Conservation (phyloP, 2,329 filamentous ascomycete genomes). For the Fusarium tuaranense region DNA sequence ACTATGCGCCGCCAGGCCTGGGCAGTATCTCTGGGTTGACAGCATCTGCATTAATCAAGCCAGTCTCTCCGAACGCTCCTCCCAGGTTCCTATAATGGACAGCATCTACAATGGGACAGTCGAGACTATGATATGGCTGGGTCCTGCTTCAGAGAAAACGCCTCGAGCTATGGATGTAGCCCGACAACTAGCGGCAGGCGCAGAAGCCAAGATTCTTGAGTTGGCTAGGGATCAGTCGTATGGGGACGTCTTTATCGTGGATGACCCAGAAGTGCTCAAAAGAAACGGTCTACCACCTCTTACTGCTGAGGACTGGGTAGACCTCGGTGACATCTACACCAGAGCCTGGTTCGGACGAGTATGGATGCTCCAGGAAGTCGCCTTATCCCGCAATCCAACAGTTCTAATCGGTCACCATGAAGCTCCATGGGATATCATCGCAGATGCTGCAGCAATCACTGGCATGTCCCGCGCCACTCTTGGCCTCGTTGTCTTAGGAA, state of each 20-base stretch:
- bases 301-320: conserved; percentile 24
- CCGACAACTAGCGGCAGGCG: conserved; percentile 10
- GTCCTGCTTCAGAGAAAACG: conserved; percentile 16
- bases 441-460: conserved; percentile 26
- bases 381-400: conserved; percentile 32
- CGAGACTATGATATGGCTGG: conserved; percentile 41
- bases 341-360: conserved; percentile 44
- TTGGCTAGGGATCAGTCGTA: conserved; percentile 24
- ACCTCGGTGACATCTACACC: conserved; percentile 29
- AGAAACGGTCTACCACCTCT: conserved; percentile 35
- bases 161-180: conserved; percentile 21
- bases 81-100: conserved; percentile 40
- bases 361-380: conserved; percentile 47
- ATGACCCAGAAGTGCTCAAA: conserved; percentile 21
- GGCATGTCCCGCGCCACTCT: conserved; percentile 29
- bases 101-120: conserved; percentile 32
- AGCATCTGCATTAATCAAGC: conserved; percentile 43
- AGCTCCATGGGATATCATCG: conserved; percentile 32
- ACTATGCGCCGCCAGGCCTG: conserved; percentile 21
- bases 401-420: conserved; percentile 37
- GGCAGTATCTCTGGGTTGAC: conserved; percentile 38
- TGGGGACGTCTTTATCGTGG: conserved; percentile 30
- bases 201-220: conserved; percentile 28
- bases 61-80: conserved; percentile 26
- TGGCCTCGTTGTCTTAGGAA: conserved; percentile 16